Percentiles rank a stretch among this genome's conserved stretches.
These are phyloP conservation scores for Skeletonema grethae DNA, from an alignment of 108 stramenopile genomes.

Conservation along the genomic window DNA sequence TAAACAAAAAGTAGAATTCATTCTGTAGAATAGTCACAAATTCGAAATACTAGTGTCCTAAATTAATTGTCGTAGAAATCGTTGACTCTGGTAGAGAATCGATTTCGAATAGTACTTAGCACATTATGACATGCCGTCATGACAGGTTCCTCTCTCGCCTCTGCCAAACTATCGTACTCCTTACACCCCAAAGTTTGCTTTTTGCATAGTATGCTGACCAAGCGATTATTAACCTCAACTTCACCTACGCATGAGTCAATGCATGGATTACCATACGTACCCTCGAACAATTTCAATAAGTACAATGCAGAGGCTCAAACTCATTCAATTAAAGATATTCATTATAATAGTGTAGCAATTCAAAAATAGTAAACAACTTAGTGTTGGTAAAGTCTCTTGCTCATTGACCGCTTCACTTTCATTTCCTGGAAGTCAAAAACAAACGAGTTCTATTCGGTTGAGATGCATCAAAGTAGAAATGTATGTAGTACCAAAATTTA, in stretches of 20 bases:
- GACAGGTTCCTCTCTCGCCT: slow-evolving; percentile 24
- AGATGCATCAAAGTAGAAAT: slow-evolving; percentile 4
- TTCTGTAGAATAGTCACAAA: no score
- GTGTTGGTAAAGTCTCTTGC: no score
- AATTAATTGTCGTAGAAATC: no score
- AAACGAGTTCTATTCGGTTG: background rate
- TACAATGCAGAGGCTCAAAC: no score
- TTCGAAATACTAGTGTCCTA: no score
- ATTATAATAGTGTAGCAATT: background rate
- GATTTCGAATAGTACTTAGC: slow-evolving; percentile 23
- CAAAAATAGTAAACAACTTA: background rate
- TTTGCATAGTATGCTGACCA: slow-evolving; percentile 66
- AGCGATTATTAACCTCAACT: no score
- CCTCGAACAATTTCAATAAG: no score
- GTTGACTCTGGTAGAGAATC: no score
- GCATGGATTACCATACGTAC: no score
- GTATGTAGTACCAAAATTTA: slow-evolving; percentile 38
- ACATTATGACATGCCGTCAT: slow-evolving; percentile 36
- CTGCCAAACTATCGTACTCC: slow-evolving; percentile 63
- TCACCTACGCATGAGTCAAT: no score
- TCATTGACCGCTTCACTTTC: no score
- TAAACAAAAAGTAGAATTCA: no score
- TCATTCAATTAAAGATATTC: background rate
- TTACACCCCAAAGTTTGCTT: slow-evolving; percentile 85
- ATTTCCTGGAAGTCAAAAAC: background rate